Conservation (phyloP, 345 rosid genomes). For the Eucalyptus brandiana region DNA sequence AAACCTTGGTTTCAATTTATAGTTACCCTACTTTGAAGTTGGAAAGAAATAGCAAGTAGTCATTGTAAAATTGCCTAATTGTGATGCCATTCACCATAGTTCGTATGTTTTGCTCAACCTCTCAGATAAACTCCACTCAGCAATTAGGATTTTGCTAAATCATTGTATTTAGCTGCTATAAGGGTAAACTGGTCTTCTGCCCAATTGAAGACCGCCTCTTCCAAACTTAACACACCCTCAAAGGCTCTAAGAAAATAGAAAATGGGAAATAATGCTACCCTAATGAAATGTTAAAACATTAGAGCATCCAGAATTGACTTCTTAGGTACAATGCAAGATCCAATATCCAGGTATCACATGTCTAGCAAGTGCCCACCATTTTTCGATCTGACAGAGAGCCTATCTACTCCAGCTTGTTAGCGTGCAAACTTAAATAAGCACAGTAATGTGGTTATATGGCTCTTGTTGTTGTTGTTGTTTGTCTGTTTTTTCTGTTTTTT, state of each 20-base stretch:
- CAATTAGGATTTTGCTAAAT: neutral
- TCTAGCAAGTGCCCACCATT: neutral
- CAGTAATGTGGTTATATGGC: neutral
- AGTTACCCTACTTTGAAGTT: neutral
- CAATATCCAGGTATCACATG: neutral
- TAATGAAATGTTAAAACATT: neutral
- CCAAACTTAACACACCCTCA: neutral
- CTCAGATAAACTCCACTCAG: neutral
- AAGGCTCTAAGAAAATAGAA: neutral
- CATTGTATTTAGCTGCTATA: neutral
- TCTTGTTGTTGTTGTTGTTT: neutral
- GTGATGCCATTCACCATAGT: neutral
- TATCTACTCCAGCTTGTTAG: neutral
- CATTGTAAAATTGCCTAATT: neutral
- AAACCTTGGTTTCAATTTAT: neutral
- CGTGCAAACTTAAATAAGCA: neutral
- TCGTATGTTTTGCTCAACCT: neutral
- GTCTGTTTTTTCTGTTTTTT: no score
- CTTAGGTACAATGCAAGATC: neutral
- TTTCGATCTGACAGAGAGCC: neutral
- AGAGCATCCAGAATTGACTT: neutral
- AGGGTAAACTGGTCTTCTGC: neutral
- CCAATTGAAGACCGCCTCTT: neutral
- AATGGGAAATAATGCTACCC: neutral
- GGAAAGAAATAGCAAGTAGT: neutral